Evolutionary conservation across 2,329 filamentous ascomycete genomes (phyloP), one percentile per base, ranked within the genome.

Genomic region (Colletotrichum sp.): DNA sequence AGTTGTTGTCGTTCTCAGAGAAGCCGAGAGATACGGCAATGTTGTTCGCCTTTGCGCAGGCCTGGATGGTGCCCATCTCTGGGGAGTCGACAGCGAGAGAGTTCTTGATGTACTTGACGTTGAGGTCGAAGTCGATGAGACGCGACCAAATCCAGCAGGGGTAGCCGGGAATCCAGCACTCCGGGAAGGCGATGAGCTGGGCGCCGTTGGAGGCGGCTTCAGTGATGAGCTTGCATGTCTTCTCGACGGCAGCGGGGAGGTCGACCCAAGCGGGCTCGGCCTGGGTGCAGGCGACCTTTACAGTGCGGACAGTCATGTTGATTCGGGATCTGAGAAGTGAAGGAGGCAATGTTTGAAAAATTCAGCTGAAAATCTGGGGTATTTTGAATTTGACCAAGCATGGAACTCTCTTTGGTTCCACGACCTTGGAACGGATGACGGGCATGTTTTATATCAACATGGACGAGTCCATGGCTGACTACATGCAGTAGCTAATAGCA

Each of bases 241-340:
- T 93, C 3, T 86, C 80, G 2, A 93, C 88, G 3, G 87, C 85
- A 0, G 81, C 88, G 9, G 87, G 83, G 3, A 93, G 86, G 78
- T 93, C 89, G 9, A 93, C 85, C 91, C 91, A 93, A 2, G 85
- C 87, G 0, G 91, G 90, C 81, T 93, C 92, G 8, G 89, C 87
- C 79, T 93, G 91, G 1, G 90, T 87, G 15, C 89, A 89, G 32
- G 87, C 89, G 7, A 90, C 87, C 39, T 82, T 74, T 16, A 80
- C 77, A 15, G 26, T 76, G 9, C 55, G 39, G 36, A 5, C 26
- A 16, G 70, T 6, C 65, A 69, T 75, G 34, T 6, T 67, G 55
- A 8, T 70, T 26, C n/a, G 26, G 28, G 32, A 7, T 4, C 7
- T 22, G 57, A 18, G 26, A n/a, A 62, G n/a, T 62, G 59, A 34